These are phyloP conservation scores for Harringtonia aguacate DNA, from an alignment of 2,329 filamentous ascomycete species.

Conservation along the genomic window DNA sequence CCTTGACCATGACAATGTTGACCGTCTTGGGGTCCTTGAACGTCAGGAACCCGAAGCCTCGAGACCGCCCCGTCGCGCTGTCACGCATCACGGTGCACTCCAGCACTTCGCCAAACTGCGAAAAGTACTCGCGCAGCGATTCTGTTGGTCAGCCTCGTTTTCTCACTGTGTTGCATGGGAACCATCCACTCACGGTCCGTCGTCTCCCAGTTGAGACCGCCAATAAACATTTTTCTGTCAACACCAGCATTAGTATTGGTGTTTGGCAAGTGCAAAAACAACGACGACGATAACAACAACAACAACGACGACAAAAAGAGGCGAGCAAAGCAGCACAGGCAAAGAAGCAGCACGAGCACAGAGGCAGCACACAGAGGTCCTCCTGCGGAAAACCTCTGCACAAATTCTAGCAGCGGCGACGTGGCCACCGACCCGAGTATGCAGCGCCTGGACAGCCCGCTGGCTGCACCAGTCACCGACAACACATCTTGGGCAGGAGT, in stretches of 20 bases:
- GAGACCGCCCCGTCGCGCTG: conserved; percentile 81
- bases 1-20: conserved; percentile 99
- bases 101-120: conserved; percentile 91
- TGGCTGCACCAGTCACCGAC: too few relatives aligned
- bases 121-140: conserved; percentile 93
- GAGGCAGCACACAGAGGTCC: too few relatives aligned
- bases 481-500: too few relatives aligned
- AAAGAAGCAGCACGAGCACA: too few relatives aligned
- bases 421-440: too few relatives aligned
- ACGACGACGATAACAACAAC: neutral
- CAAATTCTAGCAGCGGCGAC: too few relatives aligned
- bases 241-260: conserved; percentile 4
- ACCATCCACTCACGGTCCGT: conserved; percentile 33
- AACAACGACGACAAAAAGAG: neutral
- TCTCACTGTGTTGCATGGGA: neutral
- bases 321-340: too few relatives aligned
- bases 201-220: conserved; percentile 97
- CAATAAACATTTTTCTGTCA: conserved; percentile 96
- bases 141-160: conserved; percentile 41
- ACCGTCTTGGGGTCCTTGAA: conserved; percentile 97
- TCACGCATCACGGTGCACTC: conserved; percentile 99
- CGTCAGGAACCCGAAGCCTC: conserved; percentile 94
- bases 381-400: too few relatives aligned
- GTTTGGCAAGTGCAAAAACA: neutral
- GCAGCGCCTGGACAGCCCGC: too few relatives aligned